Percentiles rank a stretch among this genome's conserved stretches.
Evolutionary conservation across 176 grass and related monocot species (phyloP).

Genomic region (Carex parvula): DNA sequence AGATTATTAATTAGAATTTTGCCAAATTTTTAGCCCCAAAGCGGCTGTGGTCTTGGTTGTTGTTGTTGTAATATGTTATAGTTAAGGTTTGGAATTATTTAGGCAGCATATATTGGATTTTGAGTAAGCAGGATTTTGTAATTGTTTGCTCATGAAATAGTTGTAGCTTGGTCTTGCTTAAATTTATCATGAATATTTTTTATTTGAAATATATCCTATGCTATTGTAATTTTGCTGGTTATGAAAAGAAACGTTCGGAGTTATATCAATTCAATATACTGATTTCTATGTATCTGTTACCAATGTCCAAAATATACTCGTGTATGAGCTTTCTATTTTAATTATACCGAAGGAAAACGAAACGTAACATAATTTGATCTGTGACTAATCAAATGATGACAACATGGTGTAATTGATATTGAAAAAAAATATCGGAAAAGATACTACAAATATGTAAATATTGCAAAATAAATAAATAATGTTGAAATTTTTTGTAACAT

Average conservation of each 20-base stretch:
- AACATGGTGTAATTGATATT: too few species aligned
- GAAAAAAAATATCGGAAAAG: too few species aligned
- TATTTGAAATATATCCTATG: neutral
- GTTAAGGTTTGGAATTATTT: constrained; percentile 18
- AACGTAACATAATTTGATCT: too few species aligned
- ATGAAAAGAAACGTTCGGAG: neutral
- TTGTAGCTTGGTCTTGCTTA: neutral
- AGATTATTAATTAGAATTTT: constrained; percentile 1
- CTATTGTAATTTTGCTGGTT: neutral
- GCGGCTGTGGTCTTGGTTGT: neutral
- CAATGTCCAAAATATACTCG: neutral
- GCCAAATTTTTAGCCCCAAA: neutral
- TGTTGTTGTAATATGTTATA: neutral
- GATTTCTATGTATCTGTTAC: neutral
- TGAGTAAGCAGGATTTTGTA: constrained; percentile 2
- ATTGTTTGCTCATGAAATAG: constrained; percentile 7
- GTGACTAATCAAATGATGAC: too few species aligned
- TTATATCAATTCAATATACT: neutral
- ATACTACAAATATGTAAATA: too few species aligned
- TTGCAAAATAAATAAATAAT: too few species aligned
- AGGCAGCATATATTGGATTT: neutral
- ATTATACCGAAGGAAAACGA: too few species aligned
- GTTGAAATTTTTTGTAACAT: too few species aligned
- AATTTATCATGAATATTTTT: neutral
- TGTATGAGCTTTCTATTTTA: neutral